These are phyloP conservation scores for Plasmodium berghei DNA, from an alignment of 169 alveolate species.

Conservation along the genomic window DNA sequence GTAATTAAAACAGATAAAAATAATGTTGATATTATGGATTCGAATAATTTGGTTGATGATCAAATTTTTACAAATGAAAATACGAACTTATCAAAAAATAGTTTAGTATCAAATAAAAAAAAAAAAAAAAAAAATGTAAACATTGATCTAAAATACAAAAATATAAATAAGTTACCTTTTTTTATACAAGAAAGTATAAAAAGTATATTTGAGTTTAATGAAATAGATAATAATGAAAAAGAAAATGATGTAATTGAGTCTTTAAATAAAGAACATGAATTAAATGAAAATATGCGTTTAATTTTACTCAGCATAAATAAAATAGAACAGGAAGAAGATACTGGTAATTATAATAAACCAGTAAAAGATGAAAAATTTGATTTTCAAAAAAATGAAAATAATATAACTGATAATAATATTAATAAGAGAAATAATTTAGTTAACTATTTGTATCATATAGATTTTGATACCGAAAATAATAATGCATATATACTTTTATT, in stretches of 20 bases:
- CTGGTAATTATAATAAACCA: no score
- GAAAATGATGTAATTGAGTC: not conserved
- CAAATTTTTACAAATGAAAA: not conserved
- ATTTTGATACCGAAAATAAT: not conserved
- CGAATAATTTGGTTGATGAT: not conserved
- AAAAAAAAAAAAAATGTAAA: slow-evolving; percentile 1
- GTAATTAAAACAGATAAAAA: not conserved
- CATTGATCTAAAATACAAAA: slow-evolving; percentile 21
- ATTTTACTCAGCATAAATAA: not conserved
- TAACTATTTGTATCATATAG: not conserved
- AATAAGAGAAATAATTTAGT: not conserved
- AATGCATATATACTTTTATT: slow-evolving; percentile 5
- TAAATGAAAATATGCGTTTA: not conserved
- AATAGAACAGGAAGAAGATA: not conserved
- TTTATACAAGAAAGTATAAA: slow-evolving; percentile 36
- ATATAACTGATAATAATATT: not conserved
- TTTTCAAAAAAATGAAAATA: not conserved
- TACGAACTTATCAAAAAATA: not conserved
- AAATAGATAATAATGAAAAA: not conserved
- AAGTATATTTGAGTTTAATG: slow-evolving; percentile 24
- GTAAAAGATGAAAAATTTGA: not conserved
- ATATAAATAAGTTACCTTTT: slow-evolving; percentile 32
- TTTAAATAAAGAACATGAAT: not conserved
- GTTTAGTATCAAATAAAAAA: not conserved
- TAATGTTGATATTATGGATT: not conserved